Evolutionary conservation across 345 rosid genomes (phyloP), one percentile per base, ranked within the genome.

Genomic region (Citrus unshiu): DNA sequence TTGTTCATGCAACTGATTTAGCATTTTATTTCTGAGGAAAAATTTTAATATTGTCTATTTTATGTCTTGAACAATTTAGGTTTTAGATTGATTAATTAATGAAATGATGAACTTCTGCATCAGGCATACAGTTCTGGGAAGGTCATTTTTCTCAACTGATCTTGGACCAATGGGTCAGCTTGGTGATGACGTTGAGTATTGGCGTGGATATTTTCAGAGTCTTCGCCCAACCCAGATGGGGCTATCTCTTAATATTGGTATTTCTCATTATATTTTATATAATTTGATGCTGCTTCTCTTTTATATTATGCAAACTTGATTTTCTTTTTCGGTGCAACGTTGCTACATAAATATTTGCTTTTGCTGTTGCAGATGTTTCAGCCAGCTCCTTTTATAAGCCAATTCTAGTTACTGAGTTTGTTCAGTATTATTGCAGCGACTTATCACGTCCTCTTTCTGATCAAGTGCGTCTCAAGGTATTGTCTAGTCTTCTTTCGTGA

Each of bases 311-410:
- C 29, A 27, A 27, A 1, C 29, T 27, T 27, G 29, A 27, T 27
- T 27, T 27, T 27, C 1, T 27, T 1, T 32, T 32, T 27, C 14
- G 35, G 27, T 46, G 24, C 68, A 14, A 27, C 21, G 30, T 25
- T 73, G 39, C 57, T 27, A 2, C 6, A 51, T 37, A 9, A 24
- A 39, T 49, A 4, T 27, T 4, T 57, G 24, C 18, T 68, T 64
- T 70, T 29, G 0, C 27, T 61, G 13, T 60, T 81, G 71, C 87
- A 95, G 98, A 95, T 75, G 86, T 92, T 9, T 91, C 97, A 0
- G 97, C 98, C 3, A 83, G 90, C 30, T 77, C 93, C 0, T 93
- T 95, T n/a, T 92, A 90, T 72, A 97, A 93, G 78, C 87, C 97
- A 0, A 43, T 95, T 56, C 0, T 39, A 6, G 98, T 95, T 18